Percentiles rank a stretch among this genome's conserved stretches.
Conservation (phyloP, 2,329 filamentous ascomycete species). For the Fusarium illudens region DNA sequence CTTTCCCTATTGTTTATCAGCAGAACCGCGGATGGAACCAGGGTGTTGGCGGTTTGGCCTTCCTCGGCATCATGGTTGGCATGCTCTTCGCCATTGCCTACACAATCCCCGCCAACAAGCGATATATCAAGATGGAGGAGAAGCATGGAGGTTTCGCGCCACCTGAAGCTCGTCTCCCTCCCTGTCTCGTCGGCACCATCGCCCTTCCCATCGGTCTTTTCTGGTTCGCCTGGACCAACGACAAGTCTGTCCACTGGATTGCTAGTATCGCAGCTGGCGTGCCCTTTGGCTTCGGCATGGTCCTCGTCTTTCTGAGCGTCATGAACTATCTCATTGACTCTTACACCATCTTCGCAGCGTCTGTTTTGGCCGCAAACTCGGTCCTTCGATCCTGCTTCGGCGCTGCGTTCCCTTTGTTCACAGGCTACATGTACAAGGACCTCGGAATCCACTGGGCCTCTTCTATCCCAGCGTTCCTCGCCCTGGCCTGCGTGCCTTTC, state of each 20-base stretch:
- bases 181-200: constrained; percentile 24
- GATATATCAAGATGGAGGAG: constrained; percentile 27
- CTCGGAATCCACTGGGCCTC: constrained; percentile 35
- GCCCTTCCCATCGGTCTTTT: constrained; percentile 53
- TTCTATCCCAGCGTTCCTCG: constrained; percentile 28
- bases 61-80: constrained; percentile 36
- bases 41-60: constrained; percentile 28
- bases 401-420: constrained; percentile 33
- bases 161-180: constrained; percentile 26
- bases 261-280: constrained; percentile 51
- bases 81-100: constrained; percentile 28
- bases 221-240: constrained; percentile 69
- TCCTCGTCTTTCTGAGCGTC: constrained; percentile 51
- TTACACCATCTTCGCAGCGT: constrained; percentile 35
- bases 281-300: constrained; percentile 62
- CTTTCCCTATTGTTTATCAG: constrained; percentile 71
- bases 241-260: constrained; percentile 60
- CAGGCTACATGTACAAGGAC: constrained; percentile 30
- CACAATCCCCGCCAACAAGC: constrained; percentile 31
- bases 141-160: constrained; percentile 31
- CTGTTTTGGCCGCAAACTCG: constrained; percentile 27
- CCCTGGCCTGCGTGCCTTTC: constrained; percentile 32
- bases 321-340: constrained; percentile 37
- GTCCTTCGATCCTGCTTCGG: constrained; percentile 34
- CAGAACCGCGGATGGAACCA: constrained; percentile 50